A percentile compares a stretch with the other conserved stretches of the same genome.
phyloP scores from a whole-genome alignment of 2,329 filamentous ascomycete genomes.

The Talaromyces atroroseus region DNA sequence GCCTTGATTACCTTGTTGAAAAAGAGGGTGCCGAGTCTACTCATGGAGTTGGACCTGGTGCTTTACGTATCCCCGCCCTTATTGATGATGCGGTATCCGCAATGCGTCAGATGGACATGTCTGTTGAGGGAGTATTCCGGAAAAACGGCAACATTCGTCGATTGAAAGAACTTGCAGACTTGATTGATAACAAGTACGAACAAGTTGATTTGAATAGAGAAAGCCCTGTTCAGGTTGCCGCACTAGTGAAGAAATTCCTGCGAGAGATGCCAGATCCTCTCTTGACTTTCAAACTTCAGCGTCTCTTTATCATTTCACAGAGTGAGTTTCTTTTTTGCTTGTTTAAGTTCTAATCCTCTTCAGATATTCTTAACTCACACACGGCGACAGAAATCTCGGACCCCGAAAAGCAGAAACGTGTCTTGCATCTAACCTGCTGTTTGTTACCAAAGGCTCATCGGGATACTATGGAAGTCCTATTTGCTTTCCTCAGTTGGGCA shows the following conservation, averaged over 20 bases:
- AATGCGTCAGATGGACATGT: constrained; percentile 98
- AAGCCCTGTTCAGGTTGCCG: constrained; percentile 88
- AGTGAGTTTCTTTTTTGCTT: constrained; percentile 46
- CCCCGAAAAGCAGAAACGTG: constrained; percentile 71
- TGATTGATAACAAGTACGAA: constrained; percentile 81
- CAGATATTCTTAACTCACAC: constrained; percentile 8
- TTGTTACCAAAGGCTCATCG: constrained; percentile 86
- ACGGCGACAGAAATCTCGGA: constrained; percentile 62
- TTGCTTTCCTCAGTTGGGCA: constrained; percentile 95
- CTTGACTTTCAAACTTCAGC: constrained; percentile 90
- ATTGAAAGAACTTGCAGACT: constrained; percentile 75
- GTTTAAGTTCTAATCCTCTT: too few relatives aligned
- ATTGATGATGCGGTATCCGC: constrained; percentile 91
- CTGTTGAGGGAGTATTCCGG: constrained; percentile 94
- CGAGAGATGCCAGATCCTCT: constrained; percentile 91
- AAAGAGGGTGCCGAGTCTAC: constrained; percentile 96
- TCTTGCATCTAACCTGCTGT: constrained; percentile 87
- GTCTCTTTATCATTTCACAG: constrained; percentile 81
- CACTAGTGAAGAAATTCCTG: constrained; percentile 89
- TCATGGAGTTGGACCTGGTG: constrained; percentile 87
- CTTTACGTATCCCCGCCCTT: constrained; percentile 83
- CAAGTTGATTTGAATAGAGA: constrained; percentile 81
- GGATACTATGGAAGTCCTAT: constrained; percentile 90
- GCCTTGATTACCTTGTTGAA: constrained; percentile 82
- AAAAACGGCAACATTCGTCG: constrained; percentile 99